Conservation (phyloP, 2,329 filamentous ascomycete species). For the Phoma sp. region DNA sequence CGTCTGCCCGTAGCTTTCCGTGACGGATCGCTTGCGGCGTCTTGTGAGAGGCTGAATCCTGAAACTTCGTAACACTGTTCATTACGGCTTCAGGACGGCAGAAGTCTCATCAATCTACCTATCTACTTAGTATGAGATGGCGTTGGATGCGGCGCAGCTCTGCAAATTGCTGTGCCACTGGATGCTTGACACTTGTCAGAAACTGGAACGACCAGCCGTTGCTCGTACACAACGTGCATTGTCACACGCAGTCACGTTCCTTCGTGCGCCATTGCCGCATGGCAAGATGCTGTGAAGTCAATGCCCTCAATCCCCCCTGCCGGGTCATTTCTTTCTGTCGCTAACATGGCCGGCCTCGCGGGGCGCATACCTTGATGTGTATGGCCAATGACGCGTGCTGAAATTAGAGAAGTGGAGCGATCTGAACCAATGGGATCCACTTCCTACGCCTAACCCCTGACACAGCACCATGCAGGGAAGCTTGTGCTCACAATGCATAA, state of each 20-base stretch:
- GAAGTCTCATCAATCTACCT: constrained; percentile 20
- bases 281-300: constrained; percentile 12
- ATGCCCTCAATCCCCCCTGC: constrained; percentile 22
- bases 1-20: constrained; percentile 20
- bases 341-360: constrained; percentile 29
- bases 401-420: constrained; percentile 14
- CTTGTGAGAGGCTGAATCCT: constrained; percentile 26
- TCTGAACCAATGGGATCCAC: constrained; percentile 20
- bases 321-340: constrained; percentile 35
- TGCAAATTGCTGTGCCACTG: constrained; percentile 19
- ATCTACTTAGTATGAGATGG: constrained; percentile 11
- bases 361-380: constrained; percentile 26
- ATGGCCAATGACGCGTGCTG: constrained; percentile 28
- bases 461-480: constrained; percentile 35
- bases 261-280: constrained; percentile 21
- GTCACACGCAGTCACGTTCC: constrained; percentile 28
- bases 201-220: not conserved
- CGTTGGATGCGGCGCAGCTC: constrained; percentile 19
- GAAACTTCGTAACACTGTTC: constrained; percentile 35
- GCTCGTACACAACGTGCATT: constrained; percentile 17
- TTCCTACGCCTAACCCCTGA: constrained; percentile 22
- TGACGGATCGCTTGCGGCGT: constrained; percentile 26
- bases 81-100: constrained; percentile 15
- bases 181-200: constrained; percentile 4
- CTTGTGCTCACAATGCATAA: constrained; percentile 45